Conservation (phyloP, 2,329 filamentous ascomycete genomes). For the Penicillium sp. region DNA sequence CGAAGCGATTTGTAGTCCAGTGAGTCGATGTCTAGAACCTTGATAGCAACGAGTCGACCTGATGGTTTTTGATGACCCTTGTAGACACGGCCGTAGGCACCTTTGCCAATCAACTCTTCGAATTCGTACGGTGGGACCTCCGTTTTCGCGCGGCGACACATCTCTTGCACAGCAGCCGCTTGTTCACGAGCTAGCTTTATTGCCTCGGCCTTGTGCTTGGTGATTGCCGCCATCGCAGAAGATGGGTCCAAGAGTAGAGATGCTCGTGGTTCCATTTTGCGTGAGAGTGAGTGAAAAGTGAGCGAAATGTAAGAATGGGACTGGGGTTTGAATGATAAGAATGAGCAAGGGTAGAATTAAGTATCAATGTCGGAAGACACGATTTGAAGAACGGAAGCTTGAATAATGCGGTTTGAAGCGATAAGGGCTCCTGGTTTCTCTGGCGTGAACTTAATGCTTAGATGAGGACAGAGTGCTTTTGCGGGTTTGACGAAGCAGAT, state of each 20-base stretch:
- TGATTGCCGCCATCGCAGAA: conserved; percentile 46
- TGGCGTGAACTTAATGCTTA: not conserved
- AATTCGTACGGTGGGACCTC: conserved; percentile 50
- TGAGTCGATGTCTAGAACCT: conserved; percentile 52
- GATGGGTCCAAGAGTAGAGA: conserved; percentile 42
- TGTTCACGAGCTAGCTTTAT: conserved; percentile 49
- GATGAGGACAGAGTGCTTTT: not conserved
- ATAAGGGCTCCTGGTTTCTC: not conserved
- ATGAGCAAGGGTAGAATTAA: not conserved
- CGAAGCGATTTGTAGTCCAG: conserved; percentile 48
- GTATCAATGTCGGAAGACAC: not conserved
- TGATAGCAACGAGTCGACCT: conserved; percentile 50
- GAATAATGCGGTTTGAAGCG: not conserved
- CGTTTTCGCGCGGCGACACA: conserved; percentile 47
- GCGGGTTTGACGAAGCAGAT: not conserved
- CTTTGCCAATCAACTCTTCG: conserved; percentile 53
- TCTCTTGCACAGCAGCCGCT: conserved; percentile 46
- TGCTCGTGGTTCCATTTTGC: conserved; percentile 32
- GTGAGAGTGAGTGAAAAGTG: not conserved
- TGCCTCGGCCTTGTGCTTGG: conserved; percentile 50
- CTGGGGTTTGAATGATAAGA: not conserved
- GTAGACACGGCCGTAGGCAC: conserved; percentile 53
- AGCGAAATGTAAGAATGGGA: not conserved
- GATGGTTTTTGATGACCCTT: conserved; percentile 46
- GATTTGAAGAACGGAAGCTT: not conserved